Evolutionary conservation across 2,329 filamentous ascomycete genomes (phyloP).

Genomic region (Chrysoporthe austroafricana): DNA sequence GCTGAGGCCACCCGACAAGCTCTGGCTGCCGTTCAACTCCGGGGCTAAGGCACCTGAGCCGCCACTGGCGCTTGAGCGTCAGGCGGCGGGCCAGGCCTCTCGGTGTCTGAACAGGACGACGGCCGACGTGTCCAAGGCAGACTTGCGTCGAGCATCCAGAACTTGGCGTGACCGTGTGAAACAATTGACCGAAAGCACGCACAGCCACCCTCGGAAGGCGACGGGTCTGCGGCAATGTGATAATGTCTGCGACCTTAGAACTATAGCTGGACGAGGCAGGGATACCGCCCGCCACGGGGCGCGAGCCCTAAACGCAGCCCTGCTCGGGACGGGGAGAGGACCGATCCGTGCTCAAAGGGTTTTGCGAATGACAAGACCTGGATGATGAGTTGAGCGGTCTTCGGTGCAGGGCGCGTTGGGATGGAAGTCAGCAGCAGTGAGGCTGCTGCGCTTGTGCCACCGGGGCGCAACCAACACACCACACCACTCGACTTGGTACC

Average conservation of each 20-base stretch:
- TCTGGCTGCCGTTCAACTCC: slow-evolving; percentile 7
- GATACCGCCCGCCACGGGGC: neutral
- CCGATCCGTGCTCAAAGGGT: neutral
- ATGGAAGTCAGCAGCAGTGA: slow-evolving; percentile 8
- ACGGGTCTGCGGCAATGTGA: neutral
- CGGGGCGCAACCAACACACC: slow-evolving; percentile 12
- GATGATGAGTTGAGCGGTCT: neutral
- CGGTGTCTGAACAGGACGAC: slow-evolving; percentile 6
- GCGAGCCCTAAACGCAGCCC: neutral
- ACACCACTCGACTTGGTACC: neutral
- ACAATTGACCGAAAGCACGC: neutral
- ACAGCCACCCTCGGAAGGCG: neutral
- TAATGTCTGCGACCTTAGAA: neutral
- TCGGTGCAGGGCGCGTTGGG: neutral
- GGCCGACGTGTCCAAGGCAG: slow-evolving; percentile 19
- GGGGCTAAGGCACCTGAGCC: slow-evolving; percentile 14
- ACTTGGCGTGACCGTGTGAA: neutral
- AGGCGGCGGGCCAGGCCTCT: slow-evolving; percentile 9
- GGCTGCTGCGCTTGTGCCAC: slow-evolving; percentile 3
- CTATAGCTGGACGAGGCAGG: neutral
- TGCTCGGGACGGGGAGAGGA: neutral
- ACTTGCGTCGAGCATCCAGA: slow-evolving; percentile 1
- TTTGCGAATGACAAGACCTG: neutral
- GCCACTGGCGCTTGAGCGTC: slow-evolving; percentile 20
- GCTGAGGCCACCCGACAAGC: slow-evolving; percentile 20